A percentile compares a stretch with the other conserved stretches of the same genome.
Evolutionary conservation across 805 yeast genomes (phyloP).

Genomic region (Suhomyces prunicola): DNA sequence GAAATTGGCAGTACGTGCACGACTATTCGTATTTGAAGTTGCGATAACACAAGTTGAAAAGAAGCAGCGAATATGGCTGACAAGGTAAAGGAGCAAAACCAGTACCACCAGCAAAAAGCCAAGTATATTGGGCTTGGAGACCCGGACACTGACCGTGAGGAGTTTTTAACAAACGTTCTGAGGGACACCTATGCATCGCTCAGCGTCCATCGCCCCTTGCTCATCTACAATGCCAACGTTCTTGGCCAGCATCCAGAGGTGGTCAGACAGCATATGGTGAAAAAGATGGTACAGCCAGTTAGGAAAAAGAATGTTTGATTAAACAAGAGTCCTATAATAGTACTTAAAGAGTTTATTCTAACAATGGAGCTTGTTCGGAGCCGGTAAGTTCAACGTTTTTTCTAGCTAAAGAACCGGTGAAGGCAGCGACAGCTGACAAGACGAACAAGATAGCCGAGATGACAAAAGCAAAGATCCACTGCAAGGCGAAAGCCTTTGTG

Average conservation of each 20-base stretch:
- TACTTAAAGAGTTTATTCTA: conserved; percentile 13
- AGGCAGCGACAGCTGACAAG: conserved; percentile 45
- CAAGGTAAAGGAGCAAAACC: conserved; percentile 56
- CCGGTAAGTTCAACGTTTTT: background rate
- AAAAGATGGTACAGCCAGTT: conserved; percentile 26
- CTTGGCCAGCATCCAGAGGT: conserved; percentile 38
- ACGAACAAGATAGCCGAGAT: conserved; percentile 58
- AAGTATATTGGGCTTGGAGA: conserved; percentile 76
- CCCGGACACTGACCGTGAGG: conserved; percentile 63
- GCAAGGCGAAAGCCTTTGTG: conserved; percentile 68
- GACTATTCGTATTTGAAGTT: background rate
- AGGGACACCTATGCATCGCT: conserved; percentile 64
- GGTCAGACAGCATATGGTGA: conserved; percentile 29
- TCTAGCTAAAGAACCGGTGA: conserved; percentile 28
- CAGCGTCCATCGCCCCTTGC: conserved; percentile 54
- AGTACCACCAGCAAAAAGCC: conserved; percentile 52
- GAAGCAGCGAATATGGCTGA: conserved; percentile 49
- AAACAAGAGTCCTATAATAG: background rate
- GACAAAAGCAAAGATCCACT: conserved; percentile 79
- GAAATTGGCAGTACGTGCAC: background rate
- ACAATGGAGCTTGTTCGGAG: conserved; percentile 38
- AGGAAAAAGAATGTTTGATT: background rate
- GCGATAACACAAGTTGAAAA: background rate
- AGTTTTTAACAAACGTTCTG: conserved; percentile 65
- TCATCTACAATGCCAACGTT: conserved; percentile 54